Evolutionary conservation across 1,139 yeast genomes (phyloP), one percentile per base, ranked within the genome.

Genomic region (Scheffersomyces segobiensis): DNA sequence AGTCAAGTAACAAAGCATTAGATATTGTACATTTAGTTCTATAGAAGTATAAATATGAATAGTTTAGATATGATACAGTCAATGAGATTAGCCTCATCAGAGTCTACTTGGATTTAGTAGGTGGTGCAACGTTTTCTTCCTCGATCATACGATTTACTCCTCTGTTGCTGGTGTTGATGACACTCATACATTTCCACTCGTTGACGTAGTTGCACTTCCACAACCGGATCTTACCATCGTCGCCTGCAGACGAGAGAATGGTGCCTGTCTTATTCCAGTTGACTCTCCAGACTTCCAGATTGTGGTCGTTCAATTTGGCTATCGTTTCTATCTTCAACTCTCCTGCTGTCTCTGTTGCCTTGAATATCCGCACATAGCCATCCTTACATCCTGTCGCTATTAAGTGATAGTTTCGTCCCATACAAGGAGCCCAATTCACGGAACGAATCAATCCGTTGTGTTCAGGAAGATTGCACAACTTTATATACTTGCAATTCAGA

Each of bases 351-450:
- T 73, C 90, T 79, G 54, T 80, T 3, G 93, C 81, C 72, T 89
- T 91, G 79, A 89, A 93, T 3, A 95, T 89, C 56, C 98, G 83
- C 20, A 95, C 93, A 67, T 80, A 87, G 0, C 98, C 99, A 72
- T 95, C 99, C 71, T 93, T 93, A 70, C 97, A 92, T 2, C 97
- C 99, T 0, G 98, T 93, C 0, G 99, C 99, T 53, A 95, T 82
- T 55, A 93, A 77, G 67, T 95, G 97, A 71, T 87, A 91, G 60
- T 88, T 87, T 63, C 97, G 80, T 1, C 98, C 99, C 89, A 93
- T 91, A 0, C 96, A 87, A 6, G 98, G 98, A 0, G 98, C 99
- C 99, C 99, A 95, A 53, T 96, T 84, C 8, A 95, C 93, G 49
- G 95, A 91, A 64, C 98, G 80, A 52, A 95, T 92, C 54, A 95